These are phyloP conservation scores for Talaromyces liani DNA, from an alignment of 495 filamentous ascomycete genomes.

Conservation along the genomic window DNA sequence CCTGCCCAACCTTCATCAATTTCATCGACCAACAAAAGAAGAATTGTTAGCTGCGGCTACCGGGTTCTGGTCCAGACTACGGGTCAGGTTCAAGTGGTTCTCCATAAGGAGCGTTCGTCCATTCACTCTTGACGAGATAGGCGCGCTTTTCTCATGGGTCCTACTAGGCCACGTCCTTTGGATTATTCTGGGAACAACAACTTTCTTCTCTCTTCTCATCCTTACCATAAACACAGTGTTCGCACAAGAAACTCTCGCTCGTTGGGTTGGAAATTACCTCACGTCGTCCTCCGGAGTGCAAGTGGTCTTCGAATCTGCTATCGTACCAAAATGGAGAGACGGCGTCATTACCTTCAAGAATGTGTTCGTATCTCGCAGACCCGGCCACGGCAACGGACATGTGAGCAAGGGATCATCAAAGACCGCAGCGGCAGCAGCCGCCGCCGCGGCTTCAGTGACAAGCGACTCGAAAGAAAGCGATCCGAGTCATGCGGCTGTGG, in stretches of 20 bases:
- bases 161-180: slow-evolving; percentile 88
- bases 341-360: slow-evolving; percentile 95
- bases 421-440: slow-evolving; percentile 77
- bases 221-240: slow-evolving; percentile 91
- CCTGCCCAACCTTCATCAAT: slow-evolving; percentile 58
- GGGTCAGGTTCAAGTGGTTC: slow-evolving; percentile 94
- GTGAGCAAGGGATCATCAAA: slow-evolving; percentile 91
- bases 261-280: slow-evolving; percentile 91
- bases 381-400: slow-evolving; percentile 65
- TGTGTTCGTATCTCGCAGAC: slow-evolving; percentile 88
- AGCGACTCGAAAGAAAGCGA: slow-evolving; percentile 23
- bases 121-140: slow-evolving; percentile 92
- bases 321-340: slow-evolving; percentile 90
- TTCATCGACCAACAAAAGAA: slow-evolving; percentile 85
- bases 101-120: slow-evolving; percentile 92
- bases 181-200: slow-evolving; percentile 92
- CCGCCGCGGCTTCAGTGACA: slow-evolving; percentile 38
- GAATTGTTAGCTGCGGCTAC: slow-evolving; percentile 88
- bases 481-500: slow-evolving; percentile 27
- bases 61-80: slow-evolving; percentile 85
- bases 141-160: slow-evolving; percentile 92
- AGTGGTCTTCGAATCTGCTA: slow-evolving; percentile 94
- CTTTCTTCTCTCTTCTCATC: slow-evolving; percentile 89
- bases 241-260: slow-evolving; percentile 91
- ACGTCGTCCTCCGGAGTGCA: slow-evolving; percentile 92